These are phyloP conservation scores for Reticulascus tulasneorum DNA, from an alignment of 2,329 filamentous ascomycete species.

Conservation along the genomic window DNA sequence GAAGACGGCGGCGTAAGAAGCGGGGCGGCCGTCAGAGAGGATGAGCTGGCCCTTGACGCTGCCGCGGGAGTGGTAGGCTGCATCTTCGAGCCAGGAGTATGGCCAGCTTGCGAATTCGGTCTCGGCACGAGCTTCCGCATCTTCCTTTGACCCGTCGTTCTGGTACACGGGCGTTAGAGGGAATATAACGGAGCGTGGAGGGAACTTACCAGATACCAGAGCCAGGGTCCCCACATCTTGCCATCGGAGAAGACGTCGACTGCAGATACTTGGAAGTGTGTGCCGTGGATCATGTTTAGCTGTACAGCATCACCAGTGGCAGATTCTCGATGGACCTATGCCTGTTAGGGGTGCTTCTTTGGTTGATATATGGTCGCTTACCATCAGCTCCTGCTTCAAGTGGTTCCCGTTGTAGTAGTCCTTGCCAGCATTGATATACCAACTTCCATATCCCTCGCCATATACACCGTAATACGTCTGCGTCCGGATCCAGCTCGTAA, in stretches of 20 bases:
- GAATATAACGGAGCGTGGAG: background rate
- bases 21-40: conserved; percentile 44
- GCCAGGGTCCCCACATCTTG: conserved; percentile 40
- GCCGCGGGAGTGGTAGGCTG: conserved; percentile 44
- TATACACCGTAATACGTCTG: conserved; percentile 47
- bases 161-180: conserved; percentile 13
- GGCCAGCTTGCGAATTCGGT: conserved; percentile 41
- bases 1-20: conserved; percentile 34
- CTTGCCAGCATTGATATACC: conserved; percentile 47
- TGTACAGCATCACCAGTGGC: conserved; percentile 46
- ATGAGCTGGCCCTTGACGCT: conserved; percentile 37
- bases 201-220: conserved; percentile 19
- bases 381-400: conserved; percentile 48
- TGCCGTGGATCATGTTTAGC: conserved; percentile 52
- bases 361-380: background rate
- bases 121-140: conserved; percentile 34
- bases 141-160: conserved; percentile 42
- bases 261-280: conserved; percentile 36
- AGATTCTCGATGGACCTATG: conserved; percentile 41
- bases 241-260: conserved; percentile 31
- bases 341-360: background rate
- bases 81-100: conserved; percentile 43
- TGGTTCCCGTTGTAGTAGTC: conserved; percentile 51
- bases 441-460: conserved; percentile 43
- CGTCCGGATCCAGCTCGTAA: conserved; percentile 25